Base-by-base conservation (phyloP, 495 filamentous ascomycete genomes). In the Penicillium malachiteum region DNA sequence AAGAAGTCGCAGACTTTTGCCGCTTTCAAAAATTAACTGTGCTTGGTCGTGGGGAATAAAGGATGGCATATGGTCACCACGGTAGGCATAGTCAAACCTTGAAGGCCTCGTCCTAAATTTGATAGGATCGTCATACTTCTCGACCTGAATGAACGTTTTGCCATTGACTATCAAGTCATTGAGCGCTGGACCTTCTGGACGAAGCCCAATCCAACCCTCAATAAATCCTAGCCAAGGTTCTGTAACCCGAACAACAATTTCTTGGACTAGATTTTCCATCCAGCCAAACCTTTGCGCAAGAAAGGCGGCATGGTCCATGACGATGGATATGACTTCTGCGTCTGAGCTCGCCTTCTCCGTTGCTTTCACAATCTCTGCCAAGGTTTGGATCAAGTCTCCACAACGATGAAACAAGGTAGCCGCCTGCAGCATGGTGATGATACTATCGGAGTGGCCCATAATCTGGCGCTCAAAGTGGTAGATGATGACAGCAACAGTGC, bases 151-250 rank as follows among this genome's bases (percentile, higher is more conserved):
- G 68, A 91, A 93, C 30, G 69, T 71, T 18, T 58, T 71, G 0
- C 75, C 77, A 10, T 68, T 71, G 30, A 81, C 78, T 31, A 71
- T 67, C 12, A 82, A 41, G 45, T 76, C 69, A 37, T 51, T 60
- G 11, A 71, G 70, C 5, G 80, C 60, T 6, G 79, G 75, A 13
- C 74, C 70, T 51, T 86, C 85, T 7, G 74, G 66, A 50, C 75
- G 81, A 9, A 94, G 75, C 0, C 92, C 92, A 53, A 92, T 80
- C 90, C 91, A 96, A 49, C 84, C 81, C 42, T 88, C 84, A 2
- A 89, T 73, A 47, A 87, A 82, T 14, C 84, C 80, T 37, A 89
- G 76, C 86, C 89, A 96, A 3, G 93, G 76, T 11, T 55, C 59
- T 9, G 84, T 84, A 0, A 88, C 81, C 13, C 83, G 79, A 8